Conservation (phyloP, 768 basidiomycete species). For the Amanita fuliginea region DNA sequence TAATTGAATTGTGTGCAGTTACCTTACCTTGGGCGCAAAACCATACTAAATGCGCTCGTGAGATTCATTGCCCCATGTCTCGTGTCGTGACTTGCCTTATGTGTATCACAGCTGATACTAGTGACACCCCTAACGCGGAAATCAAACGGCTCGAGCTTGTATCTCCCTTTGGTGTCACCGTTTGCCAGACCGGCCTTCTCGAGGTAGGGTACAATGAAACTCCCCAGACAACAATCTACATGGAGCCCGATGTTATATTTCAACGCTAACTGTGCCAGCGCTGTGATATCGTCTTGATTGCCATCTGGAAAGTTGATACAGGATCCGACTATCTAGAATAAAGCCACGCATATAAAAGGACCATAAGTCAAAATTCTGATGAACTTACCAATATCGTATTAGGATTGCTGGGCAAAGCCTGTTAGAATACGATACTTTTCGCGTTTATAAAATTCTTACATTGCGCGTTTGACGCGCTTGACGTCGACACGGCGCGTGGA, state of each 20-base stretch:
- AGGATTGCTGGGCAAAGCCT: slow-evolving; percentile 43
- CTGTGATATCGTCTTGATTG: slow-evolving; percentile 77
- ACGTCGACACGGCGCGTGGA: slow-evolving; percentile 71
- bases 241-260: slow-evolving; percentile 76
- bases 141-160: slow-evolving; percentile 67
- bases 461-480: slow-evolving; percentile 70
- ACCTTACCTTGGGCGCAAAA: slow-evolving; percentile 76
- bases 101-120: slow-evolving; percentile 91
- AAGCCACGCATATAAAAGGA: not conserved
- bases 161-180: slow-evolving; percentile 40
- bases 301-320: slow-evolving; percentile 82
- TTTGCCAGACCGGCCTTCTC: slow-evolving; percentile 63
- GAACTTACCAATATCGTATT: slow-evolving; percentile 76
- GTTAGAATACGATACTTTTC: not conserved
- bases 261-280: slow-evolving; percentile 64
- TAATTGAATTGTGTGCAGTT: not conserved
- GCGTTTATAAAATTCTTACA: slow-evolving; percentile 40
- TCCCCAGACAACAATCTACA: slow-evolving; percentile 91
- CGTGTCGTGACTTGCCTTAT: slow-evolving; percentile 47
- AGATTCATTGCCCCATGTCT: not conserved
- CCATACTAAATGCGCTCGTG: slow-evolving; percentile 51
- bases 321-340: slow-evolving; percentile 65
- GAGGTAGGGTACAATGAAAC: slow-evolving; percentile 90
- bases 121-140: slow-evolving; percentile 89
- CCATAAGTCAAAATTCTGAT: not conserved